phyloP scores from a whole-genome alignment of 495 filamentous ascomycete genomes.

The Penicillium desertorum region DNA sequence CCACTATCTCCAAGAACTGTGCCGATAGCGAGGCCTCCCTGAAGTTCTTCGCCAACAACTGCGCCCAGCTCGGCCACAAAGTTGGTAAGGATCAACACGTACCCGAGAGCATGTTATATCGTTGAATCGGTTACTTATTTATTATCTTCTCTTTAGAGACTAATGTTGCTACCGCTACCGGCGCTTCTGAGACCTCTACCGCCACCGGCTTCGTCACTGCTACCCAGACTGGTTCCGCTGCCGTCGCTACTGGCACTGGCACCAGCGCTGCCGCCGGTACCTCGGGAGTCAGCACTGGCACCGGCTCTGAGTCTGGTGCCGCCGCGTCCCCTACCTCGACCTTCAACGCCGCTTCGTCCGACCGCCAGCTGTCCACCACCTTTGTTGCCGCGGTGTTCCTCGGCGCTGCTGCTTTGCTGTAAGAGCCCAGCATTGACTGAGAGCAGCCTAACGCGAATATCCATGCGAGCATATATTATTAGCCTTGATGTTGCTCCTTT shows the following conservation, averaged over 20 bases:
- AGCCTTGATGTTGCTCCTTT: constrained; percentile 17
- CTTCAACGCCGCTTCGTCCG: constrained; percentile 17
- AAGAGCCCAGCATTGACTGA: constrained; percentile 8
- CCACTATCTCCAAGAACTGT: constrained; percentile 31
- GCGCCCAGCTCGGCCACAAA: constrained; percentile 33
- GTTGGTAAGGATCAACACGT: constrained; percentile 33
- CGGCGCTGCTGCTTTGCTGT: constrained; percentile 42
- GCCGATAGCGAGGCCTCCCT: constrained; percentile 32
- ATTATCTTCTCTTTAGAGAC: constrained; percentile 9
- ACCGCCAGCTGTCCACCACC: constrained; percentile 37
- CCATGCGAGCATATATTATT: constrained; percentile 20
- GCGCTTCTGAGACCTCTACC: constrained; percentile 9
- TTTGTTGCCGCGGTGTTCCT: constrained; percentile 42
- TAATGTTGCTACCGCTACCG: constrained; percentile 10
- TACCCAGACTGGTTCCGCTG: constrained; percentile 17
- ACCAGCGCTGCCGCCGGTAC: constrained; percentile 11
- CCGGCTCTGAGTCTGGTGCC: not conserved
- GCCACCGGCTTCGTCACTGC: constrained; percentile 13
- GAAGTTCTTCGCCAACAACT: constrained; percentile 35
- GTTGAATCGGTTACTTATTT: constrained; percentile 7
- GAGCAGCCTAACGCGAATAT: constrained; percentile 6
- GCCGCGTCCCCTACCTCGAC: constrained; percentile 11
- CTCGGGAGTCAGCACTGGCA: not conserved
- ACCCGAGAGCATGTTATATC: not conserved
- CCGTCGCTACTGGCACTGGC: constrained; percentile 11